These are phyloP conservation scores for Aschersonia sp. DNA, from an alignment of 2,329 filamentous ascomycete species.

Conservation along the genomic window DNA sequence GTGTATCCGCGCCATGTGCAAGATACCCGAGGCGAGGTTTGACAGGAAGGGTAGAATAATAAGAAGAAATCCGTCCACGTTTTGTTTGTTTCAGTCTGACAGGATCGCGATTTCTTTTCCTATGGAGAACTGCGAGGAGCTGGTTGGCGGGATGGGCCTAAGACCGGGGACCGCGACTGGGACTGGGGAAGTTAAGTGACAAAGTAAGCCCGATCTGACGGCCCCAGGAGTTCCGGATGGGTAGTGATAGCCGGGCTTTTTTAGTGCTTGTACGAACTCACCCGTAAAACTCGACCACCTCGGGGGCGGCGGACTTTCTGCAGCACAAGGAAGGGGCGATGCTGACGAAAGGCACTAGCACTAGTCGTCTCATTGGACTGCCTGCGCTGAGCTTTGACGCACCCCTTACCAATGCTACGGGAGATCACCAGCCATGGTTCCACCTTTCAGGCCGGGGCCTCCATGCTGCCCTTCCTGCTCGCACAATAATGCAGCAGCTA, in stretches of 20 bases:
- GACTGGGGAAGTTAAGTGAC: not conserved
- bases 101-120: not conserved
- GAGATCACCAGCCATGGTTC: not conserved
- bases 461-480: not conserved
- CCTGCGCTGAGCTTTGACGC: not conserved
- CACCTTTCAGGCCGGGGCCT: not conserved
- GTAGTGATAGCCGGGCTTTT: not conserved
- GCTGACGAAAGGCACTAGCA: not conserved
- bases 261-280: not conserved
- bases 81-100: not conserved
- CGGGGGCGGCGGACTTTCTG: not conserved
- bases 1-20: not conserved
- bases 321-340: not conserved
- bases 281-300: not conserved
- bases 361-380: not conserved
- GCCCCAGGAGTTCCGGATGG: not conserved
- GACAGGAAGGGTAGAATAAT: not conserved
- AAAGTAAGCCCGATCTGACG: not conserved
- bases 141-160: too few relatives aligned
- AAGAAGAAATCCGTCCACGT: not conserved
- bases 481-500: not conserved
- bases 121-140: too few relatives aligned
- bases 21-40: not conserved
- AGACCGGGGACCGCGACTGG: not conserved
- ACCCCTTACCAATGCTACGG: not conserved